These are phyloP conservation scores for Pseudogymnoascus sp. DNA, from an alignment of 2,329 filamentous ascomycete species.

Conservation along the genomic window DNA sequence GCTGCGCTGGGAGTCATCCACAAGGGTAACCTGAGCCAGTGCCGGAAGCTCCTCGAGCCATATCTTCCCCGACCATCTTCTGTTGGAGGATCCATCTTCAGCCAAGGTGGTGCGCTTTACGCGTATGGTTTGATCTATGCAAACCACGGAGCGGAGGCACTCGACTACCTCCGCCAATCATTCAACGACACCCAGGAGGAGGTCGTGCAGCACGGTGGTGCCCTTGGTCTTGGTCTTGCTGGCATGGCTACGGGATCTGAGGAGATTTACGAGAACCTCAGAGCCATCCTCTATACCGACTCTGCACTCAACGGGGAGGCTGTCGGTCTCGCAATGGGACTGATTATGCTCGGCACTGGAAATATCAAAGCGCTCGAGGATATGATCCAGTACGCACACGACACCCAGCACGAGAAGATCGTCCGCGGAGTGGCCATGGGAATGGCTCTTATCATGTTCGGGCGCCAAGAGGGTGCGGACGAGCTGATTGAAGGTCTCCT, in stretches of 20 bases:
- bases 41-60: slow-evolving; percentile 84
- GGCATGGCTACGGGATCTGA: slow-evolving; percentile 94
- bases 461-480: slow-evolving; percentile 87
- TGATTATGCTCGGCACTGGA: slow-evolving; percentile 97
- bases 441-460: slow-evolving; percentile 98
- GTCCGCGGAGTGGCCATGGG: slow-evolving; percentile 90
- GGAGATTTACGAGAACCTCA: slow-evolving; percentile 84
- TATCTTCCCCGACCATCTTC: slow-evolving; percentile 77
- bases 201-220: slow-evolving; percentile 93
- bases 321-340: slow-evolving; percentile 88
- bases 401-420: slow-evolving; percentile 98
- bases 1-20: slow-evolving; percentile 95
- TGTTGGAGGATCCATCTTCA: slow-evolving; percentile 76
- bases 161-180: slow-evolving; percentile 68
- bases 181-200: slow-evolving; percentile 75
- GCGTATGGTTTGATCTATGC: slow-evolving; percentile 94
- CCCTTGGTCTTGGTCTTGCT: slow-evolving; percentile 87
- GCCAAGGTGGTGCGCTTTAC: slow-evolving; percentile 90
- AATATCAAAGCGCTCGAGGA: slow-evolving; percentile 88
- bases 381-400: slow-evolving; percentile 96
- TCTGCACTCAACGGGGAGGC: slow-evolving; percentile 96
- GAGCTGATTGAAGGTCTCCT: slow-evolving; percentile 89
- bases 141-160: slow-evolving; percentile 87
- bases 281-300: slow-evolving; percentile 80
- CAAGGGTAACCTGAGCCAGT: slow-evolving; percentile 87